phyloP scores from a whole-genome alignment of 1,284 basidiomycete species.

The Ceratobasidium sp. region DNA sequence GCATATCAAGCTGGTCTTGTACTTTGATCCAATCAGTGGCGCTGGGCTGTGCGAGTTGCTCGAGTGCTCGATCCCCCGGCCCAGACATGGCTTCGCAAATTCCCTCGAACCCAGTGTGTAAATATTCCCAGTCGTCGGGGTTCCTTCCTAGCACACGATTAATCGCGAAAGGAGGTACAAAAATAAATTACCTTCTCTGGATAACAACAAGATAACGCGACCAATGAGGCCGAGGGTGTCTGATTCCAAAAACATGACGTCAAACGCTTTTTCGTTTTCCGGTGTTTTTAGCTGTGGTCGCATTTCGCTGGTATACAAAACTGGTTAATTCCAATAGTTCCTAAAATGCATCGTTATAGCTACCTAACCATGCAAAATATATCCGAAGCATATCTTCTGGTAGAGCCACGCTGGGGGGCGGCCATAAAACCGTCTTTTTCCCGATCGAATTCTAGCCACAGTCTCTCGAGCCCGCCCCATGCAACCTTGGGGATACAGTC shows the following conservation, averaged over 20 bases:
- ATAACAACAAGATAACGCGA: slow-evolving; percentile 9
- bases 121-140: not conserved
- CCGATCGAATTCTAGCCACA: slow-evolving; percentile 23
- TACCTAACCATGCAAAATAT: not conserved
- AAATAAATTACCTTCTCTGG: slow-evolving; percentile 24
- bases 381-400: not conserved
- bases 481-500: not conserved
- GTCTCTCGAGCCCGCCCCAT: not conserved
- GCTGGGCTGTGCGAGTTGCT: no score
- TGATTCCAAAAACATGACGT: not conserved
- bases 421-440: slow-evolving; percentile 15
- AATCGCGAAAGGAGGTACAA: no score
- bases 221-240: not conserved
- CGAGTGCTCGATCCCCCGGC: no score
- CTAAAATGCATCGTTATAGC: not conserved
- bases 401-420: not conserved
- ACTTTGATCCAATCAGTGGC: no score
- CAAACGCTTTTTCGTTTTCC: not conserved
- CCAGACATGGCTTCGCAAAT: no score
- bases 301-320: not conserved
- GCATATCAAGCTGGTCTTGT: no score
- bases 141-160: no score
- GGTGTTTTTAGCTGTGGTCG: not conserved
- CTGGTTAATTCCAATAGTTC: no score
- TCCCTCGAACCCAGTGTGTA: no score